Conservation (phyloP, 306 rosid genomes). For the Senna tora region DNA sequence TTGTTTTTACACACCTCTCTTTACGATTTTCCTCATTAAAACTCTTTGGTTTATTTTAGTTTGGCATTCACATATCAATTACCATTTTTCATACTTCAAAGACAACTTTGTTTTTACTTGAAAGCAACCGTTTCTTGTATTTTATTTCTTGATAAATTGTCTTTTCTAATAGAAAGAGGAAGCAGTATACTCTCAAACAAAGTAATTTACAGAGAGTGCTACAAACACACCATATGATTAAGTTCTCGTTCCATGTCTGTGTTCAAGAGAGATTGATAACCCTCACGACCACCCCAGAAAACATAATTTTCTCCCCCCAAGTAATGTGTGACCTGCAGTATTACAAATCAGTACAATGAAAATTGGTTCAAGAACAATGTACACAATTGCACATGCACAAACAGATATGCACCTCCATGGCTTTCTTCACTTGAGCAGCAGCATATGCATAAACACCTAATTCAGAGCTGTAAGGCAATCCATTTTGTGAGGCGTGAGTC, state of each 20-base stretch:
- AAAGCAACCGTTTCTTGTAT: background rate
- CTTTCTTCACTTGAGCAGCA: conserved; percentile 99
- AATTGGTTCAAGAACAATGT: background rate
- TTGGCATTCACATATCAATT: conserved; percentile 6
- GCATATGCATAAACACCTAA: conserved; percentile 82
- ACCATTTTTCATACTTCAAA: conserved; percentile 18
- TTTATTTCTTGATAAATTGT: background rate
- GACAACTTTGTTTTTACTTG: conserved; percentile 14
- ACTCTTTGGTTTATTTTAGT: no score
- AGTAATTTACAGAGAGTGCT: background rate
- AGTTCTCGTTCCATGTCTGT: conserved; percentile 98
- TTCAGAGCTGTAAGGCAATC: conserved; percentile 71
- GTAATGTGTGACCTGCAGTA: conserved; percentile 79
- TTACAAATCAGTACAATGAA: conserved; percentile 36
- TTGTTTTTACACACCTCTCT: background rate
- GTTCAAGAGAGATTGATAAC: conserved; percentile 90
- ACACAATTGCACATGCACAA: conserved; percentile 17
- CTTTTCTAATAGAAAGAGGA: background rate
- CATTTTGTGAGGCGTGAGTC: conserved; percentile 33
- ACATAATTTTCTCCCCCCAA: conserved; percentile 96
- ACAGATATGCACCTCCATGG: conserved; percentile 71
- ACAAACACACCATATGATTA: conserved; percentile 73
- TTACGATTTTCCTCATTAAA: background rate
- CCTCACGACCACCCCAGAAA: conserved; percentile 99
- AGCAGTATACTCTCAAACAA: conserved; percentile 7